These are phyloP conservation scores for Ganoderma meredithae DNA, from an alignment of 1,284 basidiomycete species.

Conservation along the genomic window DNA sequence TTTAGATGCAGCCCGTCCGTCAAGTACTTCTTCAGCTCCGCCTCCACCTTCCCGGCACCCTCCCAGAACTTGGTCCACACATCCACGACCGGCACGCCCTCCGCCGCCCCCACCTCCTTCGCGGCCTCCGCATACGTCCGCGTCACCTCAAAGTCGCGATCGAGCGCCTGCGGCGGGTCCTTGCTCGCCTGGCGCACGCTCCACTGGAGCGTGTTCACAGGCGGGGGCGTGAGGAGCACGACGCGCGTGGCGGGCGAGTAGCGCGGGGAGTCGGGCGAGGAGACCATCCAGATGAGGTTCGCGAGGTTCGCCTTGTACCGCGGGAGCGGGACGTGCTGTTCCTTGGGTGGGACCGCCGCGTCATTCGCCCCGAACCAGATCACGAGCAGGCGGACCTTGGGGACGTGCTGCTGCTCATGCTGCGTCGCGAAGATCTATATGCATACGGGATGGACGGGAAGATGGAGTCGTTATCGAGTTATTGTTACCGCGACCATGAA, in stretches of 20 bases:
- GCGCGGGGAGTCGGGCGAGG: conserved; percentile 64
- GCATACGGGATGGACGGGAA: neutral
- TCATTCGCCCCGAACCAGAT: conserved; percentile 93
- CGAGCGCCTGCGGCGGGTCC: conserved; percentile 53
- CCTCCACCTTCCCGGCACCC: conserved; percentile 65
- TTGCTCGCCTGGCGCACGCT: conserved; percentile 53
- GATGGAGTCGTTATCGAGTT: neutral
- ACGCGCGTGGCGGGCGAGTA: conserved; percentile 81
- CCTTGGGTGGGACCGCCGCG: conserved; percentile 48
- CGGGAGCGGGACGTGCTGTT: conserved; percentile 76
- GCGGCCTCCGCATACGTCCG: conserved; percentile 76
- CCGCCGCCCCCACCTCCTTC: conserved; percentile 60
- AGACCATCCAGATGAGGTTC: conserved; percentile 68
- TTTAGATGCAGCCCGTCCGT: conserved; percentile 85
- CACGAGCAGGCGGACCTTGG: conserved; percentile 75
- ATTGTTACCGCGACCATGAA: neutral
- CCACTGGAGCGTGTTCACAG: conserved; percentile 72
- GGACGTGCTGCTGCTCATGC: conserved; percentile 54
- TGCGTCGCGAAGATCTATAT: conserved; percentile 62
- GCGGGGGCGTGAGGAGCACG: conserved; percentile 86
- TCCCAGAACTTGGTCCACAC: conserved; percentile 74
- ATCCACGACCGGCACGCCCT: conserved; percentile 70
- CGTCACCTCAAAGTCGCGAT: conserved; percentile 68
- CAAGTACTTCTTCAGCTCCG: conserved; percentile 57
- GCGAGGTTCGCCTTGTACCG: conserved; percentile 74